Evolutionary conservation across 768 basidiomycete genomes (phyloP).

Genomic region (Suillus decipiens): DNA sequence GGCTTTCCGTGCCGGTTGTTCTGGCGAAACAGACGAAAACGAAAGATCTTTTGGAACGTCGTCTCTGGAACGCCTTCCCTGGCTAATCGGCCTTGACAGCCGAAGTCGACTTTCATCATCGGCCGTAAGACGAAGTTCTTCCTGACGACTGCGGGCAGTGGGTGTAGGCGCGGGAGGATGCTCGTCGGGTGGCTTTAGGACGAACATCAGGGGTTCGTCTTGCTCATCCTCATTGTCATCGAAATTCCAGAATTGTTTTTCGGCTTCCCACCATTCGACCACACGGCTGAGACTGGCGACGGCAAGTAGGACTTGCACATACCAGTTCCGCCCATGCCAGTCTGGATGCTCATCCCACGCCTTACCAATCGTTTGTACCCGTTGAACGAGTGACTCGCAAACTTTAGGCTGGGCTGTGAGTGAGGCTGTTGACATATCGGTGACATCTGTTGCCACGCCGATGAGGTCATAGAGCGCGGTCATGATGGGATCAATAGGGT

Average conservation of each 20-base stretch:
- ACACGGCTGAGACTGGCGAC: conserved; percentile 95
- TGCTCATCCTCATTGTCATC: conserved; percentile 89
- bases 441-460: conserved; percentile 88
- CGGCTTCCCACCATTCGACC: conserved; percentile 99
- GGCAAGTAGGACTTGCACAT: conserved; percentile 93
- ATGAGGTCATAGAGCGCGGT: conserved; percentile 89
- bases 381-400: conserved; percentile 85
- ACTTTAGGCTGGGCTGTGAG: conserved; percentile 84
- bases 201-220: conserved; percentile 90
- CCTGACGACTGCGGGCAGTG: conserved; percentile 37
- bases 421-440: conserved; percentile 85
- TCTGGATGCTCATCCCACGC: conserved; percentile 98
- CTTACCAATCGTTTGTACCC: conserved; percentile 88
- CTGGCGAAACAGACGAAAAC: conserved; percentile 38
- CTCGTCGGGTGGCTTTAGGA: conserved; percentile 86
- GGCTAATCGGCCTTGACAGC: conserved; percentile 49
- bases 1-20: conserved; percentile 43
- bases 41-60: conserved; percentile 55
- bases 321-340: conserved; percentile 98
- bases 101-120: conserved; percentile 43
- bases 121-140: conserved; percentile 37
- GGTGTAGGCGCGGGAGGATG: conserved; percentile 40
- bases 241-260: conserved; percentile 99
- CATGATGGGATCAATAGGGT: conserved; percentile 89
- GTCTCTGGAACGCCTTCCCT: conserved; percentile 57